Evolutionary conservation across 441 rosid genomes (phyloP), one percentile per base, ranked within the genome.

Genomic region (Euphorbia schlechtendalii): DNA sequence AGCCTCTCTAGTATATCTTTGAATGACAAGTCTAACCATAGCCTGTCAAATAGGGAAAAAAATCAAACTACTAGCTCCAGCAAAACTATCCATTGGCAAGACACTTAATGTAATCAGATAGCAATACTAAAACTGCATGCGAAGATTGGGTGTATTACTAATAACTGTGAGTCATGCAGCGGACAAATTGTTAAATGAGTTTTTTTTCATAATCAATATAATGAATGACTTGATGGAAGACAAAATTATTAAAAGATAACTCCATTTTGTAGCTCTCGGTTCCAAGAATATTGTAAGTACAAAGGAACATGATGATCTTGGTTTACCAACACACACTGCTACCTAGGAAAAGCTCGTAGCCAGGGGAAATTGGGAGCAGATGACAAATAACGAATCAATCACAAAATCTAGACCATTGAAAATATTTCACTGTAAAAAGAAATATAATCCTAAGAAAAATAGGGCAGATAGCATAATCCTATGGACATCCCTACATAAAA

Each of bases 1-100:
- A 12, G 98, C 98, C 81, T 95, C 99, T 72, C 98, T 89, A 70
- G 98, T 95, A 81, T 95, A 95, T 74, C 96, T 80, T 73, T 88
- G 91, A 68, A 95, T 91, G 65, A 95, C 74, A 67, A 86, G 87
- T 81, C 83, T 83, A 77, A 95, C 99, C 82, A 77, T 81, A 72
- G 74, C 89, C 99, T 94, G 71, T 72, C 66, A 74, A 67, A 71
- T 59, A 14, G 28, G 38, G 58, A 49, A 69, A 7, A 7, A 25
- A n/a, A n/a, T n/a, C n/a, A n/a, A n/a, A n/a, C n/a, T n/a, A n/a
- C n/a, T n/a, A n/a, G n/a, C n/a, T n/a, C n/a, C n/a, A n/a, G n/a
- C n/a, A n/a, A n/a, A n/a, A n/a, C n/a, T n/a, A n/a, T n/a, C n/a
- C n/a, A n/a, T n/a, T n/a, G n/a, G n/a, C n/a, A n/a, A n/a, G n/a